A percentile compares a stretch with the other conserved stretches of the same genome.
phyloP scores from a whole-genome alignment of 352 stramenopile genomes.

The Phytophthora hibernalis region DNA sequence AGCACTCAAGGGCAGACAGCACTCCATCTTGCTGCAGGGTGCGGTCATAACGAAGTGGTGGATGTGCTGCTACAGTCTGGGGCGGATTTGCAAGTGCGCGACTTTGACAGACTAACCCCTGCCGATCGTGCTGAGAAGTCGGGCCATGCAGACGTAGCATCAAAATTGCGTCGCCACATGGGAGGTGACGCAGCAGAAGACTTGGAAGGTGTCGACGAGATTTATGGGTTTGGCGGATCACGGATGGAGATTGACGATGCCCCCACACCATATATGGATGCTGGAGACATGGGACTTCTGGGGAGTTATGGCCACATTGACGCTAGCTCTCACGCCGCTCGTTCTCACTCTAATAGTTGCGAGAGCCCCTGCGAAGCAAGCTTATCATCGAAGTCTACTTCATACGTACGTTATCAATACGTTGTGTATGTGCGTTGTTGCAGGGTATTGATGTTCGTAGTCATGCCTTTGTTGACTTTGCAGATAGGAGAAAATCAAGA shows the following conservation, averaged over 20 bases:
- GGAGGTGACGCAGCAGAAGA: constrained; percentile 13
- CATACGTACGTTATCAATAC: constrained; percentile 51
- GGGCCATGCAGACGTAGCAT: constrained; percentile 57
- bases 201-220: constrained; percentile 25
- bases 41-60: constrained; percentile 73
- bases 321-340: neutral
- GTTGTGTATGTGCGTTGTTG: neutral
- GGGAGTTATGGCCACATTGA: constrained; percentile 21
- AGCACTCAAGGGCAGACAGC: constrained; percentile 84
- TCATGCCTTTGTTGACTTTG: constrained; percentile 8
- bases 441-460: neutral
- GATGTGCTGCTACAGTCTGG: constrained; percentile 65
- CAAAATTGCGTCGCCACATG: constrained; percentile 58
- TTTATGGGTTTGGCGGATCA: constrained; percentile 39
- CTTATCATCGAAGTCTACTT: constrained; percentile 40
- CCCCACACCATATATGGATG: constrained; percentile 45
- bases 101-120: constrained; percentile 79
- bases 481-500: constrained; percentile 79
- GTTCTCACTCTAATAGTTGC: constrained; percentile 40
- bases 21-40: constrained; percentile 85
- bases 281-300: constrained; percentile 46
- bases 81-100: constrained; percentile 63
- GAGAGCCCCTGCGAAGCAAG: constrained; percentile 42
- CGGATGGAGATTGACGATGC: constrained; percentile 63
- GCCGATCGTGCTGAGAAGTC: constrained; percentile 84